Percentiles rank a stretch among this genome's conserved stretches.
phyloP scores from a whole-genome alignment of 1,139 yeast species.

The Diutina pseudorugosa region DNA sequence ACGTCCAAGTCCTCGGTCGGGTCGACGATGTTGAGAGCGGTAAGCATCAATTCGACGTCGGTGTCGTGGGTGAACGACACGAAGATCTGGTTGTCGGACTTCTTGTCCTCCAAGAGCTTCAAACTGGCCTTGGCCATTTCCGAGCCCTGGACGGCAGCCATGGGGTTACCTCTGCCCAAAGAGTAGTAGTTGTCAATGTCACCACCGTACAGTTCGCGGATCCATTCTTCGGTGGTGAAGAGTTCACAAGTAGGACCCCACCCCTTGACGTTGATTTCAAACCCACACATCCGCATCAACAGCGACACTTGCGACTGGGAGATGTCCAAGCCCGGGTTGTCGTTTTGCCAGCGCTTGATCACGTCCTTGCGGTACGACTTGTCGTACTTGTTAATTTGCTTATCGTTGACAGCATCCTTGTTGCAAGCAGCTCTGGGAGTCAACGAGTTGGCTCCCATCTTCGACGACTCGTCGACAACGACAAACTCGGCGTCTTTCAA shows the following conservation, averaged over 20 bases:
- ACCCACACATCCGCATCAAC: constrained; percentile 34
- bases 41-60: constrained; percentile 36
- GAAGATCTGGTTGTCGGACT: not conserved
- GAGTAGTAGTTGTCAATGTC: constrained; percentile 36
- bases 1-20: constrained; percentile 19
- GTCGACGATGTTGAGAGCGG: constrained; percentile 39
- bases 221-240: constrained; percentile 37
- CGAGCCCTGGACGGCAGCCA: constrained; percentile 27
- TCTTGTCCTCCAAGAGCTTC: not conserved
- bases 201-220: constrained; percentile 28
- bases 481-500: constrained; percentile 37
- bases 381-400: constrained; percentile 11
- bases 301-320: constrained; percentile 27
- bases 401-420: constrained; percentile 9
- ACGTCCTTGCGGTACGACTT: constrained; percentile 20
- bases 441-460: constrained; percentile 19
- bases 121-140: not conserved
- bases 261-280: constrained; percentile 35
- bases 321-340: not conserved
- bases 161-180: constrained; percentile 39
- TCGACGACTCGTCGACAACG: constrained; percentile 20
- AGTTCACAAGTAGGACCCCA: constrained; percentile 36
- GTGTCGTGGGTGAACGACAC: constrained; percentile 47
- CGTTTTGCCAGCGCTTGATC: constrained; percentile 14
- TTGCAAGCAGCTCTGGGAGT: constrained; percentile 20